Evolutionary conservation across 129 eudicot genomes (phyloP).

Genomic region (Scalesia atractyloides): DNA sequence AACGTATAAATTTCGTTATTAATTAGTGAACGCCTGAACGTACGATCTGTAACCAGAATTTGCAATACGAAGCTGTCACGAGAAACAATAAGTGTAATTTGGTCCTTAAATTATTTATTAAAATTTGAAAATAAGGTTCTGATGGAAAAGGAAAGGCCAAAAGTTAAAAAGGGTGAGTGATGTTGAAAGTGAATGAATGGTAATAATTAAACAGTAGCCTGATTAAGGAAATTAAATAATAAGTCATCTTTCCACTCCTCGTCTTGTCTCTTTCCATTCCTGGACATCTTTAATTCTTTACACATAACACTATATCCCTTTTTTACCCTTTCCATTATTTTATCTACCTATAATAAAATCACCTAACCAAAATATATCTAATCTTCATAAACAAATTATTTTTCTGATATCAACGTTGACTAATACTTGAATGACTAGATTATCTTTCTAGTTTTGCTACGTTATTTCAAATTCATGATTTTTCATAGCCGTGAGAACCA

Average conservation of each 20-base stretch:
- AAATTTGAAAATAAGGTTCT: background rate
- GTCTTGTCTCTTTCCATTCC: conserved; percentile 74
- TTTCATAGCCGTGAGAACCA: no score
- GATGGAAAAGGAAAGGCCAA: conserved; percentile 21
- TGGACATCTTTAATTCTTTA: conserved; percentile 37
- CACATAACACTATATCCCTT: conserved; percentile 3
- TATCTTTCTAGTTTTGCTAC: no score
- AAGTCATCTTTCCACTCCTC: conserved; percentile 52
- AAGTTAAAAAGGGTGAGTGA: conserved; percentile 28
- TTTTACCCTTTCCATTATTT: background rate
- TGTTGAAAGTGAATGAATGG: conserved; percentile 39
- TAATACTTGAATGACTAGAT: no score
- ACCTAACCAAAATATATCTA: background rate
- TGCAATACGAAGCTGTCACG: no score
- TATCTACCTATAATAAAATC: background rate
- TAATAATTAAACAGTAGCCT: conserved; percentile 50
- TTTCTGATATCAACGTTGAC: no score
- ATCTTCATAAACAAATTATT: no score
- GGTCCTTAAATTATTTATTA: no score
- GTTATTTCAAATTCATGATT: no score
- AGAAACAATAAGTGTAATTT: background rate
- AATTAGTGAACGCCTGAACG: no score
- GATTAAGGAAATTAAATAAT: conserved; percentile 71
- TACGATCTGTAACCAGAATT: no score
- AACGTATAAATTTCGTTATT: no score